Conservation (phyloP, 768 basidiomycete species). For the Pulveroboletus sp. region DNA sequence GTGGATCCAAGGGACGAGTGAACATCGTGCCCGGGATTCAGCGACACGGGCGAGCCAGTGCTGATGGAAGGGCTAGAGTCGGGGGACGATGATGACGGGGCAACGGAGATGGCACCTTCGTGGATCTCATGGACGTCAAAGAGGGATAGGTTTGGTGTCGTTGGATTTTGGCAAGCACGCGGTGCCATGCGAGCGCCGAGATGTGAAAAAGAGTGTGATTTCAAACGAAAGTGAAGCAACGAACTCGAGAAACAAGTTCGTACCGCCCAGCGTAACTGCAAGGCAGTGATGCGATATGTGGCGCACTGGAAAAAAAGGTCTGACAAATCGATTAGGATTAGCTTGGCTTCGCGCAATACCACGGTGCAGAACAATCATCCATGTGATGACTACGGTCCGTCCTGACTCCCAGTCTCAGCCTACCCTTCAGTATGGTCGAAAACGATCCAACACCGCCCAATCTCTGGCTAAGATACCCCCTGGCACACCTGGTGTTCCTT, state of each 20-base stretch:
- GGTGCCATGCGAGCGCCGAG: background rate
- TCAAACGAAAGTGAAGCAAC: constrained; percentile 18
- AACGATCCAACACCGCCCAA: constrained; percentile 72
- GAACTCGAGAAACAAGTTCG: background rate
- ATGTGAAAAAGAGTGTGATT: constrained; percentile 20
- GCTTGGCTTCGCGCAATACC: background rate
- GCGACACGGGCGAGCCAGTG: constrained; percentile 11
- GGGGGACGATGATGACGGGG: constrained; percentile 13
- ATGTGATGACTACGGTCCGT: constrained; percentile 54
- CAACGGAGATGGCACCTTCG: constrained; percentile 10
- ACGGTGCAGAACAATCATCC: background rate
- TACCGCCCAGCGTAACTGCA: constrained; percentile 16
- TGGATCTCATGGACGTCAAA: constrained; percentile 19
- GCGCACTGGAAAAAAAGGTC: background rate
- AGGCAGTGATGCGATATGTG: background rate
- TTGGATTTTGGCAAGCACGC: constrained; percentile 11
- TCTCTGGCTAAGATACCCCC: constrained; percentile 53
- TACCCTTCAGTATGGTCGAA: constrained; percentile 47
- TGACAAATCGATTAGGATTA: background rate
- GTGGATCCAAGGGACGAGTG: constrained; percentile 17
- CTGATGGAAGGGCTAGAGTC: constrained; percentile 16
- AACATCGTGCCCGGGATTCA: constrained; percentile 9
- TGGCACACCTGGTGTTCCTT: constrained; percentile 29
- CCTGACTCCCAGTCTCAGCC: constrained; percentile 54
- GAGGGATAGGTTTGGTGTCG: constrained; percentile 10